phyloP scores from a whole-genome alignment of 2,329 filamentous ascomycete species.

The Tolypocladium cylindrosporum region DNA sequence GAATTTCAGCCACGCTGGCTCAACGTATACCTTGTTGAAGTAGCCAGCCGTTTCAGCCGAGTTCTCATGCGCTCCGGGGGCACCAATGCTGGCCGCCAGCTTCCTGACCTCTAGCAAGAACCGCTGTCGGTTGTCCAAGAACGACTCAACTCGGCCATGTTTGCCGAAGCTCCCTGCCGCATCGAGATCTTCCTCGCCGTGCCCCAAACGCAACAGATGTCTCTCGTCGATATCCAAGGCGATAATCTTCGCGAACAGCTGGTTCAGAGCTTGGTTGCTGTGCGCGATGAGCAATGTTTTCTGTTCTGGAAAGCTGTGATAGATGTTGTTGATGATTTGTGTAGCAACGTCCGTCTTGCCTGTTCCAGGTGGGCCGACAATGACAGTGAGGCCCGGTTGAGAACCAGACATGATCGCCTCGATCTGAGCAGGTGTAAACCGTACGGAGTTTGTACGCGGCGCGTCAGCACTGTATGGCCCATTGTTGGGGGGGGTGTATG shows the following conservation, averaged over 20 bases:
- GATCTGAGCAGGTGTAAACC: conserved; percentile 84
- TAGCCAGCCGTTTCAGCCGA: conserved; percentile 96
- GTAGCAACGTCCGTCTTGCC: conserved; percentile 99
- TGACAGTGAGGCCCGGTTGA: conserved; percentile 85
- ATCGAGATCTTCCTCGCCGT: conserved; percentile 89
- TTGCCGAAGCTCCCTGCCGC: conserved; percentile 87
- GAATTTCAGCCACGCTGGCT: conserved; percentile 83
- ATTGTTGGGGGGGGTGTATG: conserved; percentile 79
- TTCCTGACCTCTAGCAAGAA: conserved; percentile 79
- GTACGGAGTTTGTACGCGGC: conserved; percentile 70
- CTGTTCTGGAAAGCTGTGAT: conserved; percentile 92
- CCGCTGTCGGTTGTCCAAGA: conserved; percentile 74
- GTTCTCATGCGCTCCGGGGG: conserved; percentile 87
- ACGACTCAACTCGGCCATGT: conserved; percentile 87
- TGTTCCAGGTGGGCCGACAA: conserved; percentile 91
- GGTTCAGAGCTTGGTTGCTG: conserved; percentile 95
- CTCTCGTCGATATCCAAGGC: conserved; percentile 91
- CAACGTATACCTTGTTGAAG: conserved; percentile 86
- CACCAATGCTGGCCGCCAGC: conserved; percentile 73
- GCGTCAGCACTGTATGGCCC: conserved; percentile 83
- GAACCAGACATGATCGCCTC: conserved; percentile 90
- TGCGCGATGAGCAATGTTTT: conserved; percentile 89
- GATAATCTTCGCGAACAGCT: conserved; percentile 97
- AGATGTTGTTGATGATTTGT: conserved; percentile 97
- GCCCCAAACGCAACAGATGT: conserved; percentile 83